Evolutionary conservation across 2,329 filamentous ascomycete genomes (phyloP), one percentile per base, ranked within the genome.

Genomic region (Penicillium sp.): DNA sequence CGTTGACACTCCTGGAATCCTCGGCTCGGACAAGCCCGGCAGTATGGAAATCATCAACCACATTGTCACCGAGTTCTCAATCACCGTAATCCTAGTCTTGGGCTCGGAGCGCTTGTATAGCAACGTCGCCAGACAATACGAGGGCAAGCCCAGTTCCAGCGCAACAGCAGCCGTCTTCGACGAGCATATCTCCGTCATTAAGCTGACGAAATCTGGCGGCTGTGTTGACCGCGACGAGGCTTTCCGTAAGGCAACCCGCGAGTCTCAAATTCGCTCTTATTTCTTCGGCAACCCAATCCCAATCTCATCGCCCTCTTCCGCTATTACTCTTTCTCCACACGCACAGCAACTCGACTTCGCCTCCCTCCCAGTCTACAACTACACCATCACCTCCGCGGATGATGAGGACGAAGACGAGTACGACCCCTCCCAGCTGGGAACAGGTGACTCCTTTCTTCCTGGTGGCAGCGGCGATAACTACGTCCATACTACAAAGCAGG

Each of bases 261-360:
- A 95, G 66, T 84, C 88, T 0, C 83, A 89, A 47, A 91, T 97
- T 48, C 88, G 89, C 61, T 88, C 92, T 64, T 99, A 99, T 74
- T 99, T 99, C 77, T 99, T 97, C 69, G 94, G 94, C 9, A 88
- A 89, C 59, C 64, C 72, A 0, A 70, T 73, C 9, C 69, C 75
- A 2, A 72, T 74, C 10, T 50, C 32, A 9, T 69, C 72, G 0
- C 69, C 70, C 4, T 67, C 70, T 7, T 75, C 82, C 1, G 86
- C 84, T 58, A 83, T 88, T 54, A 88, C 90, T 0, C 78, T 99
- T 2, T 94, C 89, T 42, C 94, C 94, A 0, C 89, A 92, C 64
- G 95, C 91, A 7, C 90, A 96, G 66, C 88, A 89, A 55, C 84
- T 96, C 4, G 87, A 91, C 58, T 94, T 91, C 68, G 81, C 85